A percentile compares a stretch with the other conserved stretches of the same genome.
Conservation (phyloP, 2,329 filamentous ascomycete species). For the Penicillium sp. region DNA sequence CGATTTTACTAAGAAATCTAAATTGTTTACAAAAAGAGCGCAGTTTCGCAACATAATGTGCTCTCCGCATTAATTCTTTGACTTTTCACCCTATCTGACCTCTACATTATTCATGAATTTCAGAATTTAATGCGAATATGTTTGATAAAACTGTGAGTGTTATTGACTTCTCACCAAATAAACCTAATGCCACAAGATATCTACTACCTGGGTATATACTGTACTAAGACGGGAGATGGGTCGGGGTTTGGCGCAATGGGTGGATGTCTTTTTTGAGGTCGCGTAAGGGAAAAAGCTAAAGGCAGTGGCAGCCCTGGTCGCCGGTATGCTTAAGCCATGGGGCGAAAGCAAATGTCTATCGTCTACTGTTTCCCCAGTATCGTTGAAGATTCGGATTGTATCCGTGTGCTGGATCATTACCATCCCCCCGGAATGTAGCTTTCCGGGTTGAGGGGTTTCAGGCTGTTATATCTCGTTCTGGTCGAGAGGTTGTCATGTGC, state of each 20-base stretch:
- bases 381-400: constrained; percentile 28
- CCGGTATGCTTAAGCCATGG: background rate
- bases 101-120: no score
- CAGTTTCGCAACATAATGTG: no score
- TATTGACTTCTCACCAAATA: background rate
- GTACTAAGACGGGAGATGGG: background rate
- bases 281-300: constrained; percentile 14
- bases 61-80: no score
- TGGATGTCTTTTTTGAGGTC: background rate
- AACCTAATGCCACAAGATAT: background rate
- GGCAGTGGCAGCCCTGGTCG: constrained; percentile 3
- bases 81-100: no score
- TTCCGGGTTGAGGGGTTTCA: background rate
- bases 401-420: constrained; percentile 15
- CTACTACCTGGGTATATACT: background rate
- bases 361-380: constrained; percentile 25
- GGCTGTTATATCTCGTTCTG: constrained; percentile 7
- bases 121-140: no score
- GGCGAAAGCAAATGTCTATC: constrained; percentile 19
- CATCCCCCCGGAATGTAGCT: background rate
- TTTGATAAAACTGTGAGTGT: background rate
- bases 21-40: no score
- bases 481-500: constrained; percentile 11
- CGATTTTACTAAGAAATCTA: no score
- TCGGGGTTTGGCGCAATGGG: constrained; percentile 1